Conservation (phyloP, 305 asterid genomes). For the Fraxinus greggii region DNA sequence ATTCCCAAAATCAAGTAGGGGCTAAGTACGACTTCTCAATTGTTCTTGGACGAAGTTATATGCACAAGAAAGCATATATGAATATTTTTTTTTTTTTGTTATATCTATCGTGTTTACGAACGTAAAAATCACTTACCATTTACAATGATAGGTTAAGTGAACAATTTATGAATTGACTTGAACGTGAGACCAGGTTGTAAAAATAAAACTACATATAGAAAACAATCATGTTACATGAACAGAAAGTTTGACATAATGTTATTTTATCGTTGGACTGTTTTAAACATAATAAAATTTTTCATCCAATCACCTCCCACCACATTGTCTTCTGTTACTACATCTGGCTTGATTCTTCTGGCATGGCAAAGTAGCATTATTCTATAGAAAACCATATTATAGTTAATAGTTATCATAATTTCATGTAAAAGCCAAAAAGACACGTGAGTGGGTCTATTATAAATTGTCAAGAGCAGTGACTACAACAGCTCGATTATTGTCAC, state of each 20-base stretch:
- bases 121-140: not conserved
- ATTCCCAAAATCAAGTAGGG: not conserved
- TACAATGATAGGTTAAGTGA: not conserved
- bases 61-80: not conserved
- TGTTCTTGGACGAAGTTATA: not conserved
- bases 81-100: not conserved
- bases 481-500: slow-evolving; percentile 64
- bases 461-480: slow-evolving; percentile 51
- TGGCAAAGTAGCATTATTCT: too few relatives aligned
- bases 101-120: not conserved
- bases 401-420: slow-evolving; percentile 10
- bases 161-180: not conserved
- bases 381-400: too few relatives aligned
- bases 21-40: not conserved
- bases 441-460: slow-evolving; percentile 66
- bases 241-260: too few relatives aligned
- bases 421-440: slow-evolving; percentile 47
- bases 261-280: too few relatives aligned
- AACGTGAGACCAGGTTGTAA: not conserved
- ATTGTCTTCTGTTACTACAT: too few relatives aligned
- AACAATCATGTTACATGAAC: too few relatives aligned
- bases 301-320: too few relatives aligned
- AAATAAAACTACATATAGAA: not conserved
- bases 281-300: too few relatives aligned
- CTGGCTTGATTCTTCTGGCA: too few relatives aligned